A percentile compares a stretch with the other conserved stretches of the same genome.
phyloP scores from a whole-genome alignment of 176 grass and related monocot genomes.

The Urochloa ruziziensis region DNA sequence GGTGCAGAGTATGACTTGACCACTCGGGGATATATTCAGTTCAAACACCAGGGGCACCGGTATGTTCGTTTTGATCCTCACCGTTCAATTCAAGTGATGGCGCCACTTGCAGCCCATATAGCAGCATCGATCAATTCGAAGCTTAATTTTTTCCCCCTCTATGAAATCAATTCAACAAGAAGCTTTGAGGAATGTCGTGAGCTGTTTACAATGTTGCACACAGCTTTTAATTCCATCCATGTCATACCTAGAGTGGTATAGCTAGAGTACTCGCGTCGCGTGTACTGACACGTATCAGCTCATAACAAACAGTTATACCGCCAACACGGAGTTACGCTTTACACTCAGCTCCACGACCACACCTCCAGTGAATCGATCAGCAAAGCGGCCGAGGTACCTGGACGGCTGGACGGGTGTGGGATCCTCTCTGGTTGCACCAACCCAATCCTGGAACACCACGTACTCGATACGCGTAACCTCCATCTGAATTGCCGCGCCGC shows the following conservation, averaged over 20 bases:
- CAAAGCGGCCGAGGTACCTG: constrained; percentile 10
- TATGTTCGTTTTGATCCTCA: neutral
- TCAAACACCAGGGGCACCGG: neutral
- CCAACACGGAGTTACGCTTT: neutral
- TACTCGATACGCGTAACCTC: neutral
- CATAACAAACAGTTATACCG: neutral
- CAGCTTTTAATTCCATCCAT: neutral
- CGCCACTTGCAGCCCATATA: neutral
- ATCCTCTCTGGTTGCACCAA: constrained; percentile 14
- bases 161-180: neutral
- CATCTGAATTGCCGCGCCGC: constrained; percentile 10
- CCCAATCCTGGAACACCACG: neutral
- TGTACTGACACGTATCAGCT: neutral
- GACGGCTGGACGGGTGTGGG: neutral
- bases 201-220: neutral
- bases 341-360: neutral
- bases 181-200: neutral
- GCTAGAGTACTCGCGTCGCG: neutral
- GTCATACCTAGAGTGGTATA: neutral
- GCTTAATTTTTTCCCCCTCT: no score
- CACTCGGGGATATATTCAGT: neutral
- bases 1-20: neutral
- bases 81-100: neutral
- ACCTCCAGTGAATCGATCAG: neutral
- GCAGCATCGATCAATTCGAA: neutral